A percentile compares a stretch with the other conserved stretches of the same genome.
Evolutionary conservation across 2,329 filamentous ascomycete species (phyloP).

Genomic region (Xylaria sp.): DNA sequence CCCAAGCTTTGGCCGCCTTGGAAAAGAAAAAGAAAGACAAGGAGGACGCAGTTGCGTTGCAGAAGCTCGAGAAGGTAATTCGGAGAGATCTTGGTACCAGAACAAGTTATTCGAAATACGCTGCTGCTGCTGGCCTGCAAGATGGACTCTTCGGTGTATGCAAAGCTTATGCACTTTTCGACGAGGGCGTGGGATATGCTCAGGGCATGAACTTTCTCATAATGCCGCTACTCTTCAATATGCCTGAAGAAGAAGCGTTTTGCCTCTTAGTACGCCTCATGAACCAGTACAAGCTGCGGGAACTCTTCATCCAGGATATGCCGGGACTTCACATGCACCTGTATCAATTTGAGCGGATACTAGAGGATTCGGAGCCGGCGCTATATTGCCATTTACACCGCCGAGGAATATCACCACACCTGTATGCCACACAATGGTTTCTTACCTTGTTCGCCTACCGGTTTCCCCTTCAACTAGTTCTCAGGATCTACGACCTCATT

Average conservation of each 20-base stretch:
- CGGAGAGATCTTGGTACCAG: slow-evolving; percentile 89
- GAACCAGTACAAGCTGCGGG: slow-evolving; percentile 94
- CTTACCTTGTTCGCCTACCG: slow-evolving; percentile 98
- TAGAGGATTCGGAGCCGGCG: slow-evolving; percentile 94
- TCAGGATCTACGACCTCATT: slow-evolving; percentile 96
- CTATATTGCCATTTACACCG: slow-evolving; percentile 94
- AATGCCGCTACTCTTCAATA: slow-evolving; percentile 97
- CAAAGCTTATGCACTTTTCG: slow-evolving; percentile 96
- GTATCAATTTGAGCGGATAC: slow-evolving; percentile 91
- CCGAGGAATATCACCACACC: slow-evolving; percentile 84
- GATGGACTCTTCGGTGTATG: slow-evolving; percentile 95
- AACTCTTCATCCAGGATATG: slow-evolving; percentile 96
- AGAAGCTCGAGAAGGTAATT: slow-evolving; percentile 91
- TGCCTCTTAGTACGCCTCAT: slow-evolving; percentile 91
- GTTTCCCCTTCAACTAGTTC: slow-evolving; percentile 93
- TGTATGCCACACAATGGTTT: slow-evolving; percentile 99
- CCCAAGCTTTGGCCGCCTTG: slow-evolving; percentile 69
- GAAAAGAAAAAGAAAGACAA: slow-evolving; percentile 82
- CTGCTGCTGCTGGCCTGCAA: slow-evolving; percentile 88
- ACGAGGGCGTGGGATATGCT: slow-evolving; percentile 93
- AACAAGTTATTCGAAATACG: slow-evolving; percentile 97
- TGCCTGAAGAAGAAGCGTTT: slow-evolving; percentile 98
- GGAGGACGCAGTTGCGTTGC: slow-evolving; percentile 76
- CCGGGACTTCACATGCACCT: slow-evolving; percentile 91
- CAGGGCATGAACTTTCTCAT: slow-evolving; percentile 99